phyloP scores from a whole-genome alignment of 306 rosid genomes.

The Delonix regia region DNA sequence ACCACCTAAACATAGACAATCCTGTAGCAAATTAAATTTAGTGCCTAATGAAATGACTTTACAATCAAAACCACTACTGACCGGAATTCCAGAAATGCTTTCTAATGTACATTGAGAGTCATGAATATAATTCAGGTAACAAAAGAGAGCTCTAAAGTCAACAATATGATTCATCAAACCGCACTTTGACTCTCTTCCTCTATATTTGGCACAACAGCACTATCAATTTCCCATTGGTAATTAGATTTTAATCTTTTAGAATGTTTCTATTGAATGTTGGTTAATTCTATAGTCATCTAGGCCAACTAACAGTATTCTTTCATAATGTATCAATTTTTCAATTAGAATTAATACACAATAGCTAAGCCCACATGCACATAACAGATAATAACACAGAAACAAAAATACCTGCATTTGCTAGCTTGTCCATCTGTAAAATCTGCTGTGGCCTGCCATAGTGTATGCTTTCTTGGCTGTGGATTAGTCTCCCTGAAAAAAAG shows the following conservation, averaged over 20 bases:
- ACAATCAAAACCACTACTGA: background rate
- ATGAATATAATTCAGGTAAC: background rate
- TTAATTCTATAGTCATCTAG: background rate
- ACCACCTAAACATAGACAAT: background rate
- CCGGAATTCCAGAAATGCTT: constrained; percentile 19
- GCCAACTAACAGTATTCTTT: background rate
- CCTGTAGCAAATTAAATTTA: background rate
- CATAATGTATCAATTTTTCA: background rate
- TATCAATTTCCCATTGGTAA: background rate
- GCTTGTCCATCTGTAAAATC: constrained; percentile 89
- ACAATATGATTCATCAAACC: constrained; percentile 19
- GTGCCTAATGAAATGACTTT: background rate
- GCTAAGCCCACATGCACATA: background rate
- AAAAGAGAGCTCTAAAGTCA: background rate
- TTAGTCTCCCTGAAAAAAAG: constrained; percentile 89
- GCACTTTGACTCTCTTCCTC: background rate
- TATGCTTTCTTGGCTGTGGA: constrained; percentile 95
- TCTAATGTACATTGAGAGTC: background rate
- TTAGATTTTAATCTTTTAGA: background rate
- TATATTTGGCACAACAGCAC: background rate
- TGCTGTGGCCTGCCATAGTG: constrained; percentile 85
- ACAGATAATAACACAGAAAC: background rate
- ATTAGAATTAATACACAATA: background rate
- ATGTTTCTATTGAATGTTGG: background rate
- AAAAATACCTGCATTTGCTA: constrained; percentile 61